These are phyloP conservation scores for Aspergillus sp. DNA, from an alignment of 2,329 filamentous ascomycete genomes.

Conservation along the genomic window DNA sequence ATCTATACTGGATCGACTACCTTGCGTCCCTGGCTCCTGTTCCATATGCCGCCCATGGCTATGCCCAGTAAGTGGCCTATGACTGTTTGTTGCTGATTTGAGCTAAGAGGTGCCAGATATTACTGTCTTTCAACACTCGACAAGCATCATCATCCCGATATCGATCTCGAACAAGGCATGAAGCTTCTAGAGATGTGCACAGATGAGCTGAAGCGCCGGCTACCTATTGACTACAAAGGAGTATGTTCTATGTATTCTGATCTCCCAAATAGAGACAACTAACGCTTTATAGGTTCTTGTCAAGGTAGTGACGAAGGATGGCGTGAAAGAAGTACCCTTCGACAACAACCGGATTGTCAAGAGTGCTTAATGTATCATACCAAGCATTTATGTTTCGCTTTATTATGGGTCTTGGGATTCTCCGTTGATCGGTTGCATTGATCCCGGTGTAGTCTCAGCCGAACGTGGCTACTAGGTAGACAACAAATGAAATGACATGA, in stretches of 20 bases:
- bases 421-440: conserved; percentile 29
- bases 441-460: conserved; percentile 21
- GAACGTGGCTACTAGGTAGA: conserved; percentile 20
- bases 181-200: conserved; percentile 94
- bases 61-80: conserved; percentile 75
- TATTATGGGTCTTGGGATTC: conserved; percentile 34
- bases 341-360: conserved; percentile 71
- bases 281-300: conserved; percentile 58
- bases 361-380: conserved; percentile 50
- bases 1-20: conserved; percentile 97
- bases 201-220: conserved; percentile 92
- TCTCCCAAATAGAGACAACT: conserved; percentile 17
- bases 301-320: conserved; percentile 94
- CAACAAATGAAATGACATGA: conserved; percentile 23
- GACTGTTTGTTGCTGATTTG: background rate
- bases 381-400: conserved; percentile 32
- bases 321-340: conserved; percentile 82
- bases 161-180: conserved; percentile 83
- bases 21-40: conserved; percentile 84
- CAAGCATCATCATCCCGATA: conserved; percentile 97
- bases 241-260: conserved; percentile 54
- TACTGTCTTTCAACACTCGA: conserved; percentile 97
- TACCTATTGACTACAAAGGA: conserved; percentile 99
- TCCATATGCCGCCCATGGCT: conserved; percentile 96
- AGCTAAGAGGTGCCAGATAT: conserved; percentile 63